These are phyloP conservation scores for Mucor piriformis DNA, from an alignment of 371 early-diverging fungal species.

Conservation along the genomic window DNA sequence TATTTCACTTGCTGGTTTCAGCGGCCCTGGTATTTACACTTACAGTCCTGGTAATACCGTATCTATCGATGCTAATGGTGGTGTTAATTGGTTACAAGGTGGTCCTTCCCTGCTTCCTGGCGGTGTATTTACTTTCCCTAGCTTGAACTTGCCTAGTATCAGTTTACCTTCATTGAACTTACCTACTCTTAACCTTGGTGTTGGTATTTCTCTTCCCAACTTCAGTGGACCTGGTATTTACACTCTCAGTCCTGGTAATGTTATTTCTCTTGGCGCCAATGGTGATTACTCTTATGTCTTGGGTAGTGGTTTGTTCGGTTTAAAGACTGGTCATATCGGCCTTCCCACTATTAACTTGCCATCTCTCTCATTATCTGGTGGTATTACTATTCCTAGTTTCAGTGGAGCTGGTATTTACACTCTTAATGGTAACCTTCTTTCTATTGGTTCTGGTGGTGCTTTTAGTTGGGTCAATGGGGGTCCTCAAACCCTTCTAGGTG, in stretches of 20 bases:
- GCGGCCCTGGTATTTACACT: conserved; percentile 12
- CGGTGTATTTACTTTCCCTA: background rate
- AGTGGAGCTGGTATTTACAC: background rate
- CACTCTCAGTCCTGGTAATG: background rate
- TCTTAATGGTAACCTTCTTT: background rate
- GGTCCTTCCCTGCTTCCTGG: background rate
- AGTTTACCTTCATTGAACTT: background rate
- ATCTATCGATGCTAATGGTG: background rate
- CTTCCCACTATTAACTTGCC: background rate
- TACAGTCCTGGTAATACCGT: conserved; percentile 6
- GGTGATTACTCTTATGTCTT: background rate
- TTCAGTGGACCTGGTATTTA: conserved; percentile 13
- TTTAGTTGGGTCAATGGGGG: background rate
- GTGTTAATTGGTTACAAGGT: background rate
- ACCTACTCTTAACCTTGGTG: background rate
- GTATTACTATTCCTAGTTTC: background rate
- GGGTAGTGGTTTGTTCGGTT: background rate
- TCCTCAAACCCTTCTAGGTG: background rate
- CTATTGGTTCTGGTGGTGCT: background rate
- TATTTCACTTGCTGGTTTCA: background rate
- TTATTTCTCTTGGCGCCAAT: background rate
- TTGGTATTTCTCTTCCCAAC: background rate
- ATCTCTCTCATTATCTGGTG: background rate
- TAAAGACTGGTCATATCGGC: background rate
- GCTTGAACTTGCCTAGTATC: too few species aligned